phyloP scores from a whole-genome alignment of 148 eudicot genomes.

The Dianthus caryophyllus region DNA sequence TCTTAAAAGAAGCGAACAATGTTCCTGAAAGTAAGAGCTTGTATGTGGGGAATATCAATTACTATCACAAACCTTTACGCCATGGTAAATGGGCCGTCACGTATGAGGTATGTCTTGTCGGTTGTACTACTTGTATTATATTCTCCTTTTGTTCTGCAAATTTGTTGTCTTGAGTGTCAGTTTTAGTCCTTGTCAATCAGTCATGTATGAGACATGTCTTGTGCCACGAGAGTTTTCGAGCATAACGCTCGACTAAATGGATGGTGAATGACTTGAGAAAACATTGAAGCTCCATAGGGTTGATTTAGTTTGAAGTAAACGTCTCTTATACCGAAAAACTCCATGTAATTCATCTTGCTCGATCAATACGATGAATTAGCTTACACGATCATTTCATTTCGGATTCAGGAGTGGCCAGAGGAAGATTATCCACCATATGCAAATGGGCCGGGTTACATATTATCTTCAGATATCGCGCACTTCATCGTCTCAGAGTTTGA shows the following conservation, averaged over 20 bases:
- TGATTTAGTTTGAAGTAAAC: background rate
- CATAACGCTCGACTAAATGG: background rate
- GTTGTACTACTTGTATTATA: background rate
- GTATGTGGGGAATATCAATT: slow-evolving; percentile 82
- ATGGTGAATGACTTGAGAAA: background rate
- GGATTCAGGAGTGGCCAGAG: slow-evolving; percentile 87
- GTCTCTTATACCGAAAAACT: background rate
- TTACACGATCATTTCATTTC: slow-evolving; percentile 1
- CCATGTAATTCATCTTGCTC: background rate
- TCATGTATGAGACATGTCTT: too few relatives aligned
- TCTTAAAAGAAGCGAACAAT: slow-evolving; percentile 55
- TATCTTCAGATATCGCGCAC: slow-evolving; percentile 75
- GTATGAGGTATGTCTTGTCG: slow-evolving; percentile 58
- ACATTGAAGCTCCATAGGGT: background rate
- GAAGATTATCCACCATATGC: slow-evolving; percentile 93
- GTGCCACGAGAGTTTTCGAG: too few relatives aligned
- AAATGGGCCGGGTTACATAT: slow-evolving; percentile 87
- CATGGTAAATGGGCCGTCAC: slow-evolving; percentile 98
- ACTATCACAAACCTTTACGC: slow-evolving; percentile 78
- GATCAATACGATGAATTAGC: slow-evolving; percentile 1
- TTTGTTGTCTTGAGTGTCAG: background rate
- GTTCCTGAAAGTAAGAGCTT: slow-evolving; percentile 55
- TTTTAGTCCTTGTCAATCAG: background rate
- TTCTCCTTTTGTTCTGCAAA: background rate
- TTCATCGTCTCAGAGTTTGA: slow-evolving; percentile 66